Percentiles rank a stretch among this genome's conserved stretches.
Conservation (phyloP, 78 protist genomes). For the Dictyostelium capitatum region DNA sequence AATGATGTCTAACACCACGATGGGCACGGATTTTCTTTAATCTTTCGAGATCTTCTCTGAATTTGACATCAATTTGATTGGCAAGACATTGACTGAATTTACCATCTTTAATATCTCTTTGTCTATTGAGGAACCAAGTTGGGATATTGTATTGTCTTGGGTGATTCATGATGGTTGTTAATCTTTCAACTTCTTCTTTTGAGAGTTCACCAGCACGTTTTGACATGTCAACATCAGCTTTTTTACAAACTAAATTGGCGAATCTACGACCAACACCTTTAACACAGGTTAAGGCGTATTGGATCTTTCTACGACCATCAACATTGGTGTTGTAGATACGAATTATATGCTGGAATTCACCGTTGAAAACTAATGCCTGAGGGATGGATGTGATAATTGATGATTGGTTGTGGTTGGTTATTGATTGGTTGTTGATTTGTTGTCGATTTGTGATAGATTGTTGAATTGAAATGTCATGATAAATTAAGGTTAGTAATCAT, state of each 20-base stretch:
- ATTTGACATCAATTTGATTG: slow-evolving; percentile 93
- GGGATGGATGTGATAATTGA: too few species aligned
- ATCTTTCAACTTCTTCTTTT: slow-evolving; percentile 96
- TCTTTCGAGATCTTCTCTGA: slow-evolving; percentile 99
- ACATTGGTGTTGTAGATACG: slow-evolving; percentile 99
- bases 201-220: slow-evolving; percentile 99
- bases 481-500: too few species aligned
- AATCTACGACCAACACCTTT: slow-evolving; percentile 99
- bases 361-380: slow-evolving; percentile 51
- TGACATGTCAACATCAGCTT: slow-evolving; percentile 96
- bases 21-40: slow-evolving; percentile 97
- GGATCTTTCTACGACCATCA: slow-evolving; percentile 95
- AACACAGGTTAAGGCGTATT: slow-evolving; percentile 96
- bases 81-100: slow-evolving; percentile 92
- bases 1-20: slow-evolving; percentile 99
- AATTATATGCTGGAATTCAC: slow-evolving; percentile 94
- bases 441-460: too few species aligned
- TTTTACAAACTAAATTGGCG: slow-evolving; percentile 96
- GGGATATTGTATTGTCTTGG: slow-evolving; percentile 99
- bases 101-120: slow-evolving; percentile 96
- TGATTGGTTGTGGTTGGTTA: too few species aligned
- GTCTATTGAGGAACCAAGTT: slow-evolving; percentile 99
- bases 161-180: slow-evolving; percentile 97
- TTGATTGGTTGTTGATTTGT: too few species aligned
- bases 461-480: too few species aligned